Conservation (phyloP, 768 basidiomycete species). For the Lactifluus rugatus region DNA sequence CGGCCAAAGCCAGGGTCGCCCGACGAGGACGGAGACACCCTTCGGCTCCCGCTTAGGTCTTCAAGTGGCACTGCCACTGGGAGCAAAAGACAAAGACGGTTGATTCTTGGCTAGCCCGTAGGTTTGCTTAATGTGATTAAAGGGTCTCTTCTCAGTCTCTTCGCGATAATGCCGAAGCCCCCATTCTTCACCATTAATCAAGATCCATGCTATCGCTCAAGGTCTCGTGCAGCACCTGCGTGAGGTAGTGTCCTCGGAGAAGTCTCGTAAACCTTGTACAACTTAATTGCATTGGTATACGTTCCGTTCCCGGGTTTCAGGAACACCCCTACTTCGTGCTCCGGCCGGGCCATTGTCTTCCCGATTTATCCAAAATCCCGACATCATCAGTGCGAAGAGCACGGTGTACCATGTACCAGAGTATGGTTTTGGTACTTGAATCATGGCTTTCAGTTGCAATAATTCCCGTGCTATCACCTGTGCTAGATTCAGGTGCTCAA, state of each 20-base stretch:
- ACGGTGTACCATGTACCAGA: background rate
- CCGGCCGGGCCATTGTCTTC: conserved; percentile 7
- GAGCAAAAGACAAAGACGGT: background rate
- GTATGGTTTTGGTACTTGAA: background rate
- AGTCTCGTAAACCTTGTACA: background rate
- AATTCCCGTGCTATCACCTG: no score
- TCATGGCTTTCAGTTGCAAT: background rate
- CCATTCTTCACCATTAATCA: background rate
- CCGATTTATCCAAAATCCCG: background rate
- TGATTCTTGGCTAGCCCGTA: no score
- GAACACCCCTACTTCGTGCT: background rate
- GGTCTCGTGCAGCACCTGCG: background rate
- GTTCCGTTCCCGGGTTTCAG: background rate
- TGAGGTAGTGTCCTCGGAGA: background rate
- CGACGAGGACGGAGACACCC: no score
- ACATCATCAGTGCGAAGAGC: background rate
- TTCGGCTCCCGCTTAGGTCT: no score
- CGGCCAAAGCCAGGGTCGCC: no score
- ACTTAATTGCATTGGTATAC: background rate
- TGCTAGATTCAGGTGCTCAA: background rate
- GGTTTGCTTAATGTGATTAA: background rate
- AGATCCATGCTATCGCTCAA: background rate
- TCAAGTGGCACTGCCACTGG: background rate
- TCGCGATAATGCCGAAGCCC: no score
- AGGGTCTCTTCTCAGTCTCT: background rate